Conservation (phyloP, 441 rosid species). For the Biscutella laevigata region DNA sequence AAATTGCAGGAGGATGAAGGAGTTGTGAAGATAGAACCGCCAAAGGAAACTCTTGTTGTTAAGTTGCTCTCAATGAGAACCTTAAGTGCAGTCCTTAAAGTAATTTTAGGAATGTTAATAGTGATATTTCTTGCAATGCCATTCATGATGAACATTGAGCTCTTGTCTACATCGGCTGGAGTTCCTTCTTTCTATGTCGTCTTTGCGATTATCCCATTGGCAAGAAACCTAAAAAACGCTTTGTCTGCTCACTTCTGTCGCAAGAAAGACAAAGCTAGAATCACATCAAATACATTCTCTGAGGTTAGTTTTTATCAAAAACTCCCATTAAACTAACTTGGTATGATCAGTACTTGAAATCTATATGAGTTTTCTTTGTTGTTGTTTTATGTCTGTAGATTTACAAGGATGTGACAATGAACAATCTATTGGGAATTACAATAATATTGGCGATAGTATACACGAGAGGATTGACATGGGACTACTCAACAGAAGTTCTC, state of each 20-base stretch:
- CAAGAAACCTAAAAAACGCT: conserved; percentile 37
- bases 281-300: conserved; percentile 42
- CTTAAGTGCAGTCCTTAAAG: conserved; percentile 19
- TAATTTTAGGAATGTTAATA: conserved; percentile 28
- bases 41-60: conserved; percentile 8
- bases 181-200: conserved; percentile 42
- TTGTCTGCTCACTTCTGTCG: conserved; percentile 33
- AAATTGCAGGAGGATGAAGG: conserved; percentile 2
- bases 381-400: conserved; percentile 27
- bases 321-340: background rate
- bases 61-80: conserved; percentile 13
- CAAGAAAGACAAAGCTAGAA: conserved; percentile 31
- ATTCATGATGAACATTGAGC: conserved; percentile 31
- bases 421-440: conserved; percentile 41
- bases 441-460: conserved; percentile 40
- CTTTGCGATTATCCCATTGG: conserved; percentile 38
- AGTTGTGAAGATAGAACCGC: conserved; percentile 15
- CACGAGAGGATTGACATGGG: conserved; percentile 41
- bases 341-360: no score
- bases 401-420: conserved; percentile 53
- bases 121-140: conserved; percentile 34
- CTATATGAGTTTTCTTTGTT: no score
- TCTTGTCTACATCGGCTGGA: conserved; percentile 32
- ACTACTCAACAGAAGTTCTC: conserved; percentile 47
- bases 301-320: conserved; percentile 29